Conservation (phyloP, 805 yeast species). For the Yueomyces sp. region DNA sequence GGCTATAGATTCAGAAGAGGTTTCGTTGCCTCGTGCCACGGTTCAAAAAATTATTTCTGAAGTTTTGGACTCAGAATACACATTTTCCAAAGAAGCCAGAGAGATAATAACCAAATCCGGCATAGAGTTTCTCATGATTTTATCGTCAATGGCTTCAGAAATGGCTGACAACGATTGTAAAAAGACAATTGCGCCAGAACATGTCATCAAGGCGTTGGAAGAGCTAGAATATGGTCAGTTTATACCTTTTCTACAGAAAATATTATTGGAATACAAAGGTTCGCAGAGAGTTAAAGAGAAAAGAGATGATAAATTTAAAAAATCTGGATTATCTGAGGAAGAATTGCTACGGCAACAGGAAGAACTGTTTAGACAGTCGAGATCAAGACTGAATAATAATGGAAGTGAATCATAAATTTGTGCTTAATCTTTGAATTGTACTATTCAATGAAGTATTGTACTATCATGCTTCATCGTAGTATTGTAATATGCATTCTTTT, state of each 20-base stretch:
- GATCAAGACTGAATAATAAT: slow-evolving; percentile 40
- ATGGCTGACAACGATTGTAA: slow-evolving; percentile 93
- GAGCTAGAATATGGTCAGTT: slow-evolving; percentile 82
- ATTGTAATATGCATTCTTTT: not conserved
- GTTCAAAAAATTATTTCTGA: slow-evolving; percentile 91
- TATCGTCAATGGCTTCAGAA: slow-evolving; percentile 87
- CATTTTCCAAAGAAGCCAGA: slow-evolving; percentile 84
- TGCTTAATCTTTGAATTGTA: not conserved
- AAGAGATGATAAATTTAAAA: slow-evolving; percentile 84
- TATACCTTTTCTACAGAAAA: slow-evolving; percentile 66
- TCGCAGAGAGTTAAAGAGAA: slow-evolving; percentile 78
- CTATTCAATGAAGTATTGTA: too few species aligned
- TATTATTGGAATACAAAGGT: slow-evolving; percentile 78
- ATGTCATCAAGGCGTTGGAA: slow-evolving; percentile 77
- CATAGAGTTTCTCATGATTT: slow-evolving; percentile 87
- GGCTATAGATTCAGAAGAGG: slow-evolving; percentile 6
- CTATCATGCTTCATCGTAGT: too few species aligned
- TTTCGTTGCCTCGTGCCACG: slow-evolving; percentile 48
- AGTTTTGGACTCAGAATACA: slow-evolving; percentile 74
- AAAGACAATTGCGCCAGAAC: slow-evolving; percentile 94
- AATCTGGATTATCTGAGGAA: slow-evolving; percentile 84
- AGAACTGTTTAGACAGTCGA: slow-evolving; percentile 69
- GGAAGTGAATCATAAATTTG: not conserved
- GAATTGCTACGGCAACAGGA: slow-evolving; percentile 88
- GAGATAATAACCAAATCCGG: slow-evolving; percentile 94